Evolutionary conservation across 169 alveolate species (phyloP).

Genomic region (Plasmodium falciparum): DNA sequence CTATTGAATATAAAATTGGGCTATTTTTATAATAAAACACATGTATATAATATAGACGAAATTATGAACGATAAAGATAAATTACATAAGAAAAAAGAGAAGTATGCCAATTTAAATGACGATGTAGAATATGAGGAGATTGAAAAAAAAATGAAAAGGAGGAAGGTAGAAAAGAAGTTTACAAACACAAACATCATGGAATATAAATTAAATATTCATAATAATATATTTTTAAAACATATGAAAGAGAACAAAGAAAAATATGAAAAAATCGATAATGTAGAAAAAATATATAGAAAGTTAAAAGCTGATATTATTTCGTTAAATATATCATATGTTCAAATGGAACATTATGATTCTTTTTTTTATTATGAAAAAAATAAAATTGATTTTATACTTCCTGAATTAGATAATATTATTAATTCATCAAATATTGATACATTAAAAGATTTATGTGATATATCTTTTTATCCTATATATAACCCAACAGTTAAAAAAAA

Average conservation of each 20-base stretch:
- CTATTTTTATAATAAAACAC: no score
- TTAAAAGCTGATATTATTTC: conserved; percentile 46
- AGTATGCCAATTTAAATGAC: conserved; percentile 2
- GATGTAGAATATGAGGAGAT: conserved; percentile 31
- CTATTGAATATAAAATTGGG: no score
- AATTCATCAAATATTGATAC: conserved; percentile 63
- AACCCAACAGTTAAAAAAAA: conserved; percentile 52
- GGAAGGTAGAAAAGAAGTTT: conserved; percentile 45
- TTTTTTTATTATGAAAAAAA: conserved; percentile 67
- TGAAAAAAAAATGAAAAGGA: conserved; percentile 41
- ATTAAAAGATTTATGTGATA: conserved; percentile 29
- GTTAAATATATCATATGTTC: conserved; percentile 58
- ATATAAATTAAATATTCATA: conserved; percentile 34
- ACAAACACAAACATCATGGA: conserved; percentile 7
- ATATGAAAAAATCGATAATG: conserved; percentile 36
- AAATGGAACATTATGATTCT: conserved; percentile 64
- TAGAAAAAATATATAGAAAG: conserved; percentile 49
- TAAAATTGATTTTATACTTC: conserved; percentile 66
- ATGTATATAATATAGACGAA: neutral
- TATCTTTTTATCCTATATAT: conserved; percentile 68
- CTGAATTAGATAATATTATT: conserved; percentile 49
- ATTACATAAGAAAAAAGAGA: conserved; percentile 25
- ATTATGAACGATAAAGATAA: conserved; percentile 44
- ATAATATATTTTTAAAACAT: conserved; percentile 38
- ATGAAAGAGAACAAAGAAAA: conserved; percentile 47